Percentiles rank a stretch among this genome's conserved stretches.
These are phyloP conservation scores for Trebouxiophyceae sp. DNA, from an alignment of 163 green algal genomes.

Conservation along the genomic window DNA sequence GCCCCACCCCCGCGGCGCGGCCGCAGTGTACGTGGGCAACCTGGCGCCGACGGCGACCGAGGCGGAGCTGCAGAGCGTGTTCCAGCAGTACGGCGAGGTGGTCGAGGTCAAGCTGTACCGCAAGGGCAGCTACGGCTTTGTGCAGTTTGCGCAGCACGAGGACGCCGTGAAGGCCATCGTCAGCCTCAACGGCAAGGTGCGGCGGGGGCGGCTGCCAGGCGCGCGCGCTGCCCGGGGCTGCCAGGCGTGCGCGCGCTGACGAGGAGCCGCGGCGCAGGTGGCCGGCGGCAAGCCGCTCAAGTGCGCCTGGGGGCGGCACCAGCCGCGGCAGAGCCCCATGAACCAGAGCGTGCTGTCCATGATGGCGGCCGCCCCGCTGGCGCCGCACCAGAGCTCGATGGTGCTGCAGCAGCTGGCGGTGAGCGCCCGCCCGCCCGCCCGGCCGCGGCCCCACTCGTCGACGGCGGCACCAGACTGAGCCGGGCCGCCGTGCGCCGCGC, in stretches of 20 bases:
- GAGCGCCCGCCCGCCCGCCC: too few relatives aligned
- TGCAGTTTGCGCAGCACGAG: conserved; percentile 17
- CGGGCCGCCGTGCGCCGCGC: too few relatives aligned
- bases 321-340: conserved; percentile 7
- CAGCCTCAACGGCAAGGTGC: conserved; percentile 27
- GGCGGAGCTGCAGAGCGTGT: conserved; percentile 18
- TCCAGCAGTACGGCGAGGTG: conserved; percentile 12
- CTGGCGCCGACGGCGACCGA: conserved; percentile 29
- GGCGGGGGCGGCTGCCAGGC: too few relatives aligned
- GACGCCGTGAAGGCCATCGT: conserved; percentile 48
- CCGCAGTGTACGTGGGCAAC: conserved; percentile 46
- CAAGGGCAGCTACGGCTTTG: conserved; percentile 18
- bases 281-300: conserved; percentile 39
- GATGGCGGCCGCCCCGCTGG: too few relatives aligned
- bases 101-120: conserved; percentile 23
- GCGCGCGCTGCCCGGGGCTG: neutral
- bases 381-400: too few relatives aligned
- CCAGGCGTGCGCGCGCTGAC: neutral
- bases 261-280: neutral
- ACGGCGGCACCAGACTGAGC: too few relatives aligned
- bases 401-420: too few relatives aligned
- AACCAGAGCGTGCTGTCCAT: too few relatives aligned
- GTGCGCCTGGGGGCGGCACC: conserved; percentile 46
- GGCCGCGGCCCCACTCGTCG: too few relatives aligned
- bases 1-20: conserved; percentile 32